Evolutionary conservation across 192 early-diverging fungal genomes (phyloP), one percentile per base, ranked within the genome.

Genomic region (Helicostylum pulchrum): DNA sequence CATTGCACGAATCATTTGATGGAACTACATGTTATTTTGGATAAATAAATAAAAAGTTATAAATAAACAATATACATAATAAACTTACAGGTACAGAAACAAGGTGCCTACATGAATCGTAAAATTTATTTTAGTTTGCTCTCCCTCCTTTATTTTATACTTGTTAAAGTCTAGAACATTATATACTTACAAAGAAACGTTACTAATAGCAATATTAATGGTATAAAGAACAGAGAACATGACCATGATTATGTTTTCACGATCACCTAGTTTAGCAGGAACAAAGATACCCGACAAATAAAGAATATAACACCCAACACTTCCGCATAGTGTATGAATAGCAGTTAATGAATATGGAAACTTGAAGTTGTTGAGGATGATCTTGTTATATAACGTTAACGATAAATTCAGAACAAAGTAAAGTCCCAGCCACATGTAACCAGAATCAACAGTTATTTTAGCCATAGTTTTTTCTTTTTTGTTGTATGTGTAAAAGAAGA

Each of bases 331-430:
- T 32, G 80, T 84, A 70, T 92, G 90, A 30, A 88, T 74, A 0
- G 84, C 85, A 1, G 90, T 90, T 2, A 92, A 76, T 9, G 85
- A 81, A 88, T 88, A 90, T 14, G 90, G 90, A 66, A 80, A 88
- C 4, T 70, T 73, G 71, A 87, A 92, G 17, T 72, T 32, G 57
- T 81, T 72, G 19, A 92, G 61, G 43, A 90, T 78, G 53, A 79
- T 72, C 42, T 64, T 90, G 77, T 83, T 90, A 73, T 85, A 88
- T 10, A 91, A 46, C 0, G 90, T 90, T 12, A 91, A 66, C 7
- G 80, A 55, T 15, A 89, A 75, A 71, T 84, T 87, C 46, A 89
- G 64, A 21, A 75, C 17, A 52, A 89, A 85, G 69, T 89, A 89
- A 26, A 80, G 48, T 0, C 45, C 53, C 19, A 87, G 53, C 81